phyloP scores from a whole-genome alignment of 345 rosid genomes.

The Cardamine resedifolia region DNA sequence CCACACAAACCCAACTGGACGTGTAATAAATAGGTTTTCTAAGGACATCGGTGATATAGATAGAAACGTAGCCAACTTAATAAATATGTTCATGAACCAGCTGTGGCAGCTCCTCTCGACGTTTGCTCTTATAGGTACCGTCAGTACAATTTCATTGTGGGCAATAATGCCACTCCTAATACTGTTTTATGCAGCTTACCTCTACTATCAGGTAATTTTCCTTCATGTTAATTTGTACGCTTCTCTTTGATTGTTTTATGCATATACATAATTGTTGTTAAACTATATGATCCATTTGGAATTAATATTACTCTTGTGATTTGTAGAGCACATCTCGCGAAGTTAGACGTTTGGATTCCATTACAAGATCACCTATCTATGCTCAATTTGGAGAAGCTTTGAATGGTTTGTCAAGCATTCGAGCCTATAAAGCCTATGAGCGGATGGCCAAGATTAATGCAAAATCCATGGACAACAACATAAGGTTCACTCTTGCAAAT shows the following conservation, averaged over 20 bases:
- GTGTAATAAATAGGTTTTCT: conserved; percentile 88
- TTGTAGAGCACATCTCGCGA: conserved; percentile 87
- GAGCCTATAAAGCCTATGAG: conserved; percentile 92
- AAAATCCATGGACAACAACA: conserved; percentile 85
- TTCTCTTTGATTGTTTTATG: conserved; percentile 9
- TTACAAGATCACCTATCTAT: conserved; percentile 85
- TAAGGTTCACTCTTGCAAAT: conserved; percentile 84
- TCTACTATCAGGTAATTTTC: conserved; percentile 83
- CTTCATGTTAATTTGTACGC: not conserved
- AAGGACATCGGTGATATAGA: conserved; percentile 93
- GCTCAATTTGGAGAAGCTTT: conserved; percentile 96
- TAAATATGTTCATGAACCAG: conserved; percentile 76
- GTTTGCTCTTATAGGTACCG: conserved; percentile 77
- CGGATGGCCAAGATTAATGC: conserved; percentile 75
- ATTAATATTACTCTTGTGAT: conserved; percentile 7
- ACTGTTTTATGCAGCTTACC: conserved; percentile 82
- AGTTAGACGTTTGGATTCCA: conserved; percentile 88
- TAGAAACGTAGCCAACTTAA: conserved; percentile 63
- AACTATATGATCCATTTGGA: not conserved
- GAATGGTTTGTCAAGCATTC: conserved; percentile 82
- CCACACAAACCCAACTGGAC: conserved; percentile 90
- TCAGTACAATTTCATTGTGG: conserved; percentile 93
- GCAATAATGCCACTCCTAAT: conserved; percentile 88
- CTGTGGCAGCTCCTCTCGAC: conserved; percentile 90
- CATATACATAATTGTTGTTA: not conserved